These are phyloP conservation scores for Penicillium paradoxum DNA, from an alignment of 495 filamentous ascomycete genomes.

Conservation along the genomic window DNA sequence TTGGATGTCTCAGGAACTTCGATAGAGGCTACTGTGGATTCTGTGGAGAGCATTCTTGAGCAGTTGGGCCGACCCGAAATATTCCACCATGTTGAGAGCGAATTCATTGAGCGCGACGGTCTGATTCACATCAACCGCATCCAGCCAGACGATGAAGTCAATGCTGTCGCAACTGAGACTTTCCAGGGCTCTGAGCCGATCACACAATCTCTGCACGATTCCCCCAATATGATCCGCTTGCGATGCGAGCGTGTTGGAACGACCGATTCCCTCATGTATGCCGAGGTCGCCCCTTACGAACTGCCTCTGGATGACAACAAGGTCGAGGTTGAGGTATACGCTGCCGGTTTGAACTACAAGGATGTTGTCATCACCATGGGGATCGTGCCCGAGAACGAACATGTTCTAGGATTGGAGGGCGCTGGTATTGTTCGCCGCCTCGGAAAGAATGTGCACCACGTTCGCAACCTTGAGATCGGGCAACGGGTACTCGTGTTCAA, in stretches of 20 bases:
- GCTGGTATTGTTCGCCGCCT: slow-evolving; percentile 32
- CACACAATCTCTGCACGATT: no score
- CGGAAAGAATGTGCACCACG: slow-evolving; percentile 15
- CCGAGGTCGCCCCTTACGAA: not conserved
- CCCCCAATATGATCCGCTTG: not conserved
- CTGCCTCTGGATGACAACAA: no score
- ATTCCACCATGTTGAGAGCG: slow-evolving; percentile 14
- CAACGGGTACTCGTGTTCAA: slow-evolving; percentile 28
- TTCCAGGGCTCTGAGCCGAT: no score
- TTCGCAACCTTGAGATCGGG: slow-evolving; percentile 26
- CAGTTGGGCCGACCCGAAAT: no score
- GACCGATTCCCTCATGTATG: not conserved
- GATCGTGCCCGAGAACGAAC: slow-evolving; percentile 17
- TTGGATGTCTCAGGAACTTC: slow-evolving; percentile 30
- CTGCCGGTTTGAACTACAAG: slow-evolving; percentile 30
- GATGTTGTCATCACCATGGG: slow-evolving; percentile 32
- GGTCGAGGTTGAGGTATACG: slow-evolving; percentile 31
- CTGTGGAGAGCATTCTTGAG: no score
- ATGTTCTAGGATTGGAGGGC: slow-evolving; percentile 31
- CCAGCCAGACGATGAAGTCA: slow-evolving; percentile 11
- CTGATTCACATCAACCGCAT: slow-evolving; percentile 27
- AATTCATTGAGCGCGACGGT: slow-evolving; percentile 30
- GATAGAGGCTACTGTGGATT: slow-evolving; percentile 10
- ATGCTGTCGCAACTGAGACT: not conserved
- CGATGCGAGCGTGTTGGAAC: no score